These are phyloP conservation scores for Eucalyptus albens DNA, from an alignment of 345 rosid species.

Conservation along the genomic window DNA sequence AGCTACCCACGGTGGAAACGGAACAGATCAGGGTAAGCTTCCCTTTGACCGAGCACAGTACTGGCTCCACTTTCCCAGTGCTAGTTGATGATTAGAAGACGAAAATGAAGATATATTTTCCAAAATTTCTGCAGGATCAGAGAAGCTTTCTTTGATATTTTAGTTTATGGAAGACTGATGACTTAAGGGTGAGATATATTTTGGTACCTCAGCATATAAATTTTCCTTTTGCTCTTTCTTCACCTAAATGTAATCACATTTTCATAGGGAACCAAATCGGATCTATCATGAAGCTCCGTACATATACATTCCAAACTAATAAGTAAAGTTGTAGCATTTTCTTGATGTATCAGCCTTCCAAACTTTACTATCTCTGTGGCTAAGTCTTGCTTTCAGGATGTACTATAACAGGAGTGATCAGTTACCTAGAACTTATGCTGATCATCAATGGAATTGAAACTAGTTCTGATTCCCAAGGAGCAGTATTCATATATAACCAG, in stretches of 20 bases:
- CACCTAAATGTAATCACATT: not conserved
- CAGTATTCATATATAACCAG: not conserved
- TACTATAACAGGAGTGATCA: not conserved
- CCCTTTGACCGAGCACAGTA: too few species aligned
- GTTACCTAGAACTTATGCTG: not conserved
- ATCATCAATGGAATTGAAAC: not conserved
- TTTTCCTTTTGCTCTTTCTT: not conserved
- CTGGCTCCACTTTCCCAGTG: too few species aligned
- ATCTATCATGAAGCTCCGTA: not conserved
- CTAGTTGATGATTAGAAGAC: not conserved
- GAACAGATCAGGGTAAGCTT: too few species aligned
- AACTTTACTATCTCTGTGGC: not conserved
- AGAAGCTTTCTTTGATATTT: not conserved
- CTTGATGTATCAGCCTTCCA: not conserved
- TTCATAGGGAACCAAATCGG: not conserved
- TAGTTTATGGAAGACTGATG: not conserved
- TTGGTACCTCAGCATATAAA: not conserved
- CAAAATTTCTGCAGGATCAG: not conserved
- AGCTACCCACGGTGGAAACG: too few species aligned
- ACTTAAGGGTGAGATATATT: not conserved
- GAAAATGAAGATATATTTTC: not conserved
- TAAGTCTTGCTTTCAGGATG: not conserved
- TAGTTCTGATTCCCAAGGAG: not conserved
- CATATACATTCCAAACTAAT: not conserved
- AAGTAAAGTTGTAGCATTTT: not conserved